phyloP scores from a whole-genome alignment of 805 yeast species.

The Sugiyamaella valdiviana region DNA sequence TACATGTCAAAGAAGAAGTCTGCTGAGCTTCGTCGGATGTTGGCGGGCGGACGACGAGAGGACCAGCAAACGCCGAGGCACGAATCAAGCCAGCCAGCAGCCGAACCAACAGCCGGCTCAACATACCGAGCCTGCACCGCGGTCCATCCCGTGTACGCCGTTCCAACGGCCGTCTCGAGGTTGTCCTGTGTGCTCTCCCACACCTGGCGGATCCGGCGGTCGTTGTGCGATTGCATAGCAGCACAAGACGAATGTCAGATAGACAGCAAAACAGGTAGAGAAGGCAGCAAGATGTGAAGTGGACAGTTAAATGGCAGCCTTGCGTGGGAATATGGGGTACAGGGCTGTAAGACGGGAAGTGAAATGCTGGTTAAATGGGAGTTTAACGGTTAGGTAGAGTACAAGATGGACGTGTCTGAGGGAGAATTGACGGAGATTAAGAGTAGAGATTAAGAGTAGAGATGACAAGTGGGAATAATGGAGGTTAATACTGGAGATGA shows the following conservation, averaged over 20 bases:
- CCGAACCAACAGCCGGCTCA: conserved; percentile 11
- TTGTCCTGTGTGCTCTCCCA: conserved; percentile 26
- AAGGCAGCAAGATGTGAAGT: no score
- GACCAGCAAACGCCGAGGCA: conserved; percentile 13
- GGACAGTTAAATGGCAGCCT: no score
- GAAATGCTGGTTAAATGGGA: not conserved
- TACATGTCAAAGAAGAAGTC: conserved; percentile 27
- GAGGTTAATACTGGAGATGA: no score
- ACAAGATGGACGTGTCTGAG: not conserved
- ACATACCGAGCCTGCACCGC: conserved; percentile 11
- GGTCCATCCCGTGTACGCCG: conserved; percentile 20
- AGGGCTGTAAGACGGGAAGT: conserved; percentile 3
- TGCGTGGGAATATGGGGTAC: no score
- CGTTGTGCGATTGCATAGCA: conserved; percentile 13
- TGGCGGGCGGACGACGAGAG: conserved; percentile 7
- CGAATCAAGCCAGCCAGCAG: conserved; percentile 5
- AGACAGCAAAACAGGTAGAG: not conserved
- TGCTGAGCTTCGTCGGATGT: conserved; percentile 17
- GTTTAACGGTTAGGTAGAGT: not conserved
- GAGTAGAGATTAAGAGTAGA: no score
- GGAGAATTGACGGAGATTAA: not conserved
- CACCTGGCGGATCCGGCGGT: conserved; percentile 18
- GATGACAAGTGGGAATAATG: no score
- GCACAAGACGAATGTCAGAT: not conserved
- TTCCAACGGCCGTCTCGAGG: conserved; percentile 23